These are phyloP conservation scores for Ogataea parapolymorpha DNA, from an alignment of 805 yeast species.

Conservation along the genomic window DNA sequence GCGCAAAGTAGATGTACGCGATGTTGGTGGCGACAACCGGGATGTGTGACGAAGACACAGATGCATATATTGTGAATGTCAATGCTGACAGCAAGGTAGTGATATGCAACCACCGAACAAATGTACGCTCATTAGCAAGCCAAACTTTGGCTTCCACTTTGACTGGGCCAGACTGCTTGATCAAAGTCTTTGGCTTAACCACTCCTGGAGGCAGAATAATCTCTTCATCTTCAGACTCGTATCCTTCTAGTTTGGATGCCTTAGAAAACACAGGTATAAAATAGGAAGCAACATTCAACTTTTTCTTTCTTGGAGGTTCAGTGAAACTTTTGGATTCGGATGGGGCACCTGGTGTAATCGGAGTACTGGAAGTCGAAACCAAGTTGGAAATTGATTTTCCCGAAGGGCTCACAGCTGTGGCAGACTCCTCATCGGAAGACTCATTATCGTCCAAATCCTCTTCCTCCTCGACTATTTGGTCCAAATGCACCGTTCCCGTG, in stretches of 20 bases:
- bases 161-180: slow-evolving; percentile 87
- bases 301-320: slow-evolving; percentile 13
- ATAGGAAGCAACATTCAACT: slow-evolving; percentile 19
- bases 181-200: slow-evolving; percentile 67
- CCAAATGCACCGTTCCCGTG: slow-evolving; percentile 28
- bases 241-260: slow-evolving; percentile 34
- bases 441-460: slow-evolving; percentile 42
- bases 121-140: slow-evolving; percentile 97
- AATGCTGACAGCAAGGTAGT: slow-evolving; percentile 79
- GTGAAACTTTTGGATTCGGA: background rate
- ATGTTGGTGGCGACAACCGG: slow-evolving; percentile 60
- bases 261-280: slow-evolving; percentile 33
- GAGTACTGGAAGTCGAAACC: background rate
- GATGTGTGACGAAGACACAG: slow-evolving; percentile 65
- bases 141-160: slow-evolving; percentile 97
- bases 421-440: slow-evolving; percentile 57
- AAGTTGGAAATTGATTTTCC: background rate
- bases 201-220: slow-evolving; percentile 87
- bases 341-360: slow-evolving; percentile 2
- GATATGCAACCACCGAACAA: slow-evolving; percentile 91
- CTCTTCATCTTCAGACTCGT: slow-evolving; percentile 85
- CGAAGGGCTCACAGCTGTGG: slow-evolving; percentile 32
- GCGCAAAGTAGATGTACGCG: slow-evolving; percentile 75
- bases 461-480: slow-evolving; percentile 33
- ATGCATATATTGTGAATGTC: slow-evolving; percentile 78